Conservation (phyloP, 2,329 filamentous ascomycete species). For the Xylaria sp. region DNA sequence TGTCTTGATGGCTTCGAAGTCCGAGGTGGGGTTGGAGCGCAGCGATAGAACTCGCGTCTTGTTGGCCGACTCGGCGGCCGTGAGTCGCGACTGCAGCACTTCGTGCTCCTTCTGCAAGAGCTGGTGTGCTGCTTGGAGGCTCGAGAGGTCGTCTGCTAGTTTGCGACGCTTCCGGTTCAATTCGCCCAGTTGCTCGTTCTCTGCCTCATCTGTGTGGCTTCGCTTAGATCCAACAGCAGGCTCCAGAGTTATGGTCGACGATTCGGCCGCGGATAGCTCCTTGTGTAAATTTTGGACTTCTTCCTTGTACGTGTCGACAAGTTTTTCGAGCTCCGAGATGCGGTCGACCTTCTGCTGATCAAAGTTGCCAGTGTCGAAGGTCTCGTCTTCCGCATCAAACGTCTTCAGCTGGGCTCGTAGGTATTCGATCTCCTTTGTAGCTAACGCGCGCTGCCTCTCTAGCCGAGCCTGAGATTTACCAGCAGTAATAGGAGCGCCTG, state of each 20-base stretch:
- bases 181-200: slow-evolving; percentile 79
- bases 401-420: slow-evolving; percentile 90
- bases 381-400: slow-evolving; percentile 86
- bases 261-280: slow-evolving; percentile 76
- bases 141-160: slow-evolving; percentile 48
- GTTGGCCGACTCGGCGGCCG: slow-evolving; percentile 70
- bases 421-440: slow-evolving; percentile 93
- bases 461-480: slow-evolving; percentile 79
- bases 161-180: slow-evolving; percentile 88
- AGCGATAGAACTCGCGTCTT: slow-evolving; percentile 86
- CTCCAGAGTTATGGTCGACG: slow-evolving; percentile 50
- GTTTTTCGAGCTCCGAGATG: slow-evolving; percentile 82
- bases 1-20: slow-evolving; percentile 85
- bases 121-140: slow-evolving; percentile 78
- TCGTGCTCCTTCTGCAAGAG: slow-evolving; percentile 75
- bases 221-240: slow-evolving; percentile 69
- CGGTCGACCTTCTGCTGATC: slow-evolving; percentile 79
- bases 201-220: slow-evolving; percentile 66
- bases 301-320: slow-evolving; percentile 85
- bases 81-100: slow-evolving; percentile 79
- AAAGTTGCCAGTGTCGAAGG: slow-evolving; percentile 81
- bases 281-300: slow-evolving; percentile 80
- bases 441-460: slow-evolving; percentile 85
- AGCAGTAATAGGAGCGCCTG: slow-evolving; percentile 57
- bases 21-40: slow-evolving; percentile 89